phyloP scores from a whole-genome alignment of 176 grass and related monocot genomes.

The Carex cristatella region DNA sequence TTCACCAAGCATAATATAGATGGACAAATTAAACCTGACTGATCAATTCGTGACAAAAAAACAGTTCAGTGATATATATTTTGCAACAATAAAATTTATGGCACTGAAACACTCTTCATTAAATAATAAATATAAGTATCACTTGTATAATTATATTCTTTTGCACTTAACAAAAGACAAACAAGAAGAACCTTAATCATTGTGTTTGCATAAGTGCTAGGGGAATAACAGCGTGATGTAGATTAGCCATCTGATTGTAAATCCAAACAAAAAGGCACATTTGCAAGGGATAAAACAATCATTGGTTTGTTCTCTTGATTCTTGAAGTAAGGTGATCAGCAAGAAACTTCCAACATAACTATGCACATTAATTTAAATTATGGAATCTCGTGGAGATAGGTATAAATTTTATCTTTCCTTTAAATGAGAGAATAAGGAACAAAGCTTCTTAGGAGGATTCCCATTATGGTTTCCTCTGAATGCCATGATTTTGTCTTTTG shows the following conservation, averaged over 20 bases:
- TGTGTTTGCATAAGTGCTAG: conserved; percentile 20
- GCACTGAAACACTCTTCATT: not conserved
- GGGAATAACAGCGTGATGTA: conserved; percentile 19
- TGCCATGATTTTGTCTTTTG: not conserved
- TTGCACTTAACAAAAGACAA: not conserved
- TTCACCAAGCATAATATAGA: too few relatives aligned
- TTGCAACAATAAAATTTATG: not conserved
- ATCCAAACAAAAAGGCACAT: not conserved
- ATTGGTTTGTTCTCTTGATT: conserved; percentile 1
- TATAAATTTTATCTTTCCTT: not conserved
- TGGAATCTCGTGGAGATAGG: not conserved
- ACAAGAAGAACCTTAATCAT: conserved; percentile 19
- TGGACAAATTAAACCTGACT: too few relatives aligned
- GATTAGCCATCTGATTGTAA: conserved; percentile 19
- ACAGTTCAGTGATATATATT: too few relatives aligned
- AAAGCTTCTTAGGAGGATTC: not conserved
- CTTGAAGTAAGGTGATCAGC: not conserved
- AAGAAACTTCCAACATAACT: not conserved
- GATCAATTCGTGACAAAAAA: too few relatives aligned
- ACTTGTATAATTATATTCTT: not conserved
- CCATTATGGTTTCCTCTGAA: not conserved
- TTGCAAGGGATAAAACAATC: not conserved
- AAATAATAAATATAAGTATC: not conserved
- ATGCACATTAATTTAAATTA: not conserved
- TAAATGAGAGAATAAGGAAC: not conserved